phyloP scores from a whole-genome alignment of 2,329 filamentous ascomycete genomes.

The Stachybotrys chlorohalonatus region DNA sequence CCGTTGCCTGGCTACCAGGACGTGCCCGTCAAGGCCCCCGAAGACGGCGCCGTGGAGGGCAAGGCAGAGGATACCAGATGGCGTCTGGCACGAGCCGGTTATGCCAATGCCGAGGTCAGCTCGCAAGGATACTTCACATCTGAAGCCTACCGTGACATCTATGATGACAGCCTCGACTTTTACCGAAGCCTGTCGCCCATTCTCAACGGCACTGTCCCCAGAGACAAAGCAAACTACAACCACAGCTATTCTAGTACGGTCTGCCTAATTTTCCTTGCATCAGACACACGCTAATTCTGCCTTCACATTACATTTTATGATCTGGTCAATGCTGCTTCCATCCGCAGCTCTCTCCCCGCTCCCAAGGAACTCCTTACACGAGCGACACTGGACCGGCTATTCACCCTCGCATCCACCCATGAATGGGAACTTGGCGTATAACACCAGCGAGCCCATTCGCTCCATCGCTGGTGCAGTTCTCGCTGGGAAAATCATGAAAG shows the following conservation, averaged over 20 bases:
- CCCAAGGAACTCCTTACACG: constrained; percentile 49
- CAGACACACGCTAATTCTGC: too few species aligned
- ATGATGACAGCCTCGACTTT: constrained; percentile 49
- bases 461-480: constrained; percentile 50
- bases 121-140: constrained; percentile 46
- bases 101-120: constrained; percentile 43
- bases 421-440: constrained; percentile 80
- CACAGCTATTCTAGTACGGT: constrained; percentile 53
- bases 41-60: constrained; percentile 41
- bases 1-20: constrained; percentile 79
- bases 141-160: constrained; percentile 32
- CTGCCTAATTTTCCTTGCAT: not conserved
- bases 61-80: constrained; percentile 48
- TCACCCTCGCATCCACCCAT: constrained; percentile 66
- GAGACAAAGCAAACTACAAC: constrained; percentile 40
- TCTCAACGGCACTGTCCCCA: constrained; percentile 41
- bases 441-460: constrained; percentile 57
- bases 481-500: constrained; percentile 43
- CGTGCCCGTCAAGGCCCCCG: constrained; percentile 60
- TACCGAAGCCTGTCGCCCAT: constrained; percentile 45
- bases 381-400: constrained; percentile 51
- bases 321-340: constrained; percentile 48
- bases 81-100: constrained; percentile 50
- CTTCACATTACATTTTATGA: constrained; percentile 39
- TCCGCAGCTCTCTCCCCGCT: constrained; percentile 52